Evolutionary conservation across 2,329 filamentous ascomycete species (phyloP).

Genomic region (Thelonectria olida): DNA sequence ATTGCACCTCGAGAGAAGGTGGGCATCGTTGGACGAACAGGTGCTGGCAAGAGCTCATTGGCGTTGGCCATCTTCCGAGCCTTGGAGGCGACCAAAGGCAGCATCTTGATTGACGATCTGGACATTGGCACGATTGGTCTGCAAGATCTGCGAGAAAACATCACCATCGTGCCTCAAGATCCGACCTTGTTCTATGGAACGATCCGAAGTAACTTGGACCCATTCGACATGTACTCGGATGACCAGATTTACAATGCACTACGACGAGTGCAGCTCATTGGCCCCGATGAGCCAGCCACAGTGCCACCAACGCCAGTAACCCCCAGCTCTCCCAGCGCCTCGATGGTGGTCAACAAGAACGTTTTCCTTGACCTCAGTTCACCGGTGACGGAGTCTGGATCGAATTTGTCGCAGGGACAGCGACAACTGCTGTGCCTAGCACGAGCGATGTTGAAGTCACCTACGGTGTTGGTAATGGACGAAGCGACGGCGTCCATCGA

Average conservation of each 20-base stretch:
- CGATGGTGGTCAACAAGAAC: constrained; percentile 84
- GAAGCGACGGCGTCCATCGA: constrained; percentile 98
- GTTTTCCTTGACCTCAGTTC: constrained; percentile 89
- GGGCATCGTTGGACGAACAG: constrained; percentile 93
- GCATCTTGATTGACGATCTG: constrained; percentile 90
- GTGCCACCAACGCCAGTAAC: constrained; percentile 38
- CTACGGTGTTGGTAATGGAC: constrained; percentile 97
- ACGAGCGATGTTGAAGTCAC: constrained; percentile 88
- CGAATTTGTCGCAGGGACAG: constrained; percentile 95
- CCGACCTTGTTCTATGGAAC: constrained; percentile 94
- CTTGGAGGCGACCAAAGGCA: constrained; percentile 88
- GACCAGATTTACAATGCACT: constrained; percentile 90
- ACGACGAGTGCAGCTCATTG: constrained; percentile 88
- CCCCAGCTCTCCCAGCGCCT: constrained; percentile 37
- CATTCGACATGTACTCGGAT: constrained; percentile 88
- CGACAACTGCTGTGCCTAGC: constrained; percentile 94
- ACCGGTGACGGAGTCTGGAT: constrained; percentile 86
- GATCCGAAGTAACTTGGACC: constrained; percentile 91
- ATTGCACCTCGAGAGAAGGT: constrained; percentile 90
- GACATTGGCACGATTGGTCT: constrained; percentile 91
- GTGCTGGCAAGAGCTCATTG: constrained; percentile 95
- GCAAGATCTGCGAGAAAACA: constrained; percentile 90
- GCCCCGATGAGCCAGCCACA: constrained; percentile 59
- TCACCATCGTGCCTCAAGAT: constrained; percentile 98
- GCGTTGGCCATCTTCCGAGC: constrained; percentile 93